Conservation (phyloP, 495 filamentous ascomycete species). For the Annulohypoxylon maeteangense region DNA sequence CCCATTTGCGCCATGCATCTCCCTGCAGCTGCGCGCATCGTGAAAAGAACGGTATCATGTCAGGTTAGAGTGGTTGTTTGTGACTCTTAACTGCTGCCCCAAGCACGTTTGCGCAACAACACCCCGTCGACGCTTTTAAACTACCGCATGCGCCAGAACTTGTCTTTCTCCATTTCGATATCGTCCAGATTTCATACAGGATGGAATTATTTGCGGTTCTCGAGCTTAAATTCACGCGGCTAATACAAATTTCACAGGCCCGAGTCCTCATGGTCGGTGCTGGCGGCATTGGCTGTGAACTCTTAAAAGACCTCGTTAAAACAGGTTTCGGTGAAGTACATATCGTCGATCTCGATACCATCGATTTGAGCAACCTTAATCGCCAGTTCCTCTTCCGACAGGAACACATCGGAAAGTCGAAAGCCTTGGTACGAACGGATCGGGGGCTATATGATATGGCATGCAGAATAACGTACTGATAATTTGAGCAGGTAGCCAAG, state of each 20-base stretch:
- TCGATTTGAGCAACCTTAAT: constrained; percentile 97
- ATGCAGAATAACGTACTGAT: constrained; percentile 43
- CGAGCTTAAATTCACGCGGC: constrained; percentile 27
- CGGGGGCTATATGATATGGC: background rate
- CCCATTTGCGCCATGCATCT: constrained; percentile 27
- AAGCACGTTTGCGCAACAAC: constrained; percentile 20
- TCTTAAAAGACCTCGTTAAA: constrained; percentile 95
- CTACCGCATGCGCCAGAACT: background rate
- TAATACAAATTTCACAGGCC: constrained; percentile 66
- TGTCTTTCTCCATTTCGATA: background rate
- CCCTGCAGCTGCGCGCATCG: constrained; percentile 20
- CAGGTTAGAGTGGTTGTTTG: constrained; percentile 21
- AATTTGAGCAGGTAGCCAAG: constrained; percentile 79
- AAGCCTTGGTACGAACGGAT: constrained; percentile 79
- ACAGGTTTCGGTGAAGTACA: constrained; percentile 95
- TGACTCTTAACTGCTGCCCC: constrained; percentile 9
- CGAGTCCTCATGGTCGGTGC: constrained; percentile 94
- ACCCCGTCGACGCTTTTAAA: constrained; percentile 7
- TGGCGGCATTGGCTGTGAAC: constrained; percentile 96
- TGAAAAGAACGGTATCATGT: constrained; percentile 13
- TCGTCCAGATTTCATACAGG: constrained; percentile 1
- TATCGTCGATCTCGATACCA: constrained; percentile 97
- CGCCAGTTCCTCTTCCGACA: constrained; percentile 97
- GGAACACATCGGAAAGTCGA: constrained; percentile 97
- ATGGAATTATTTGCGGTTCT: constrained; percentile 23